phyloP scores from a whole-genome alignment of 495 filamentous ascomycete genomes.

The Penicillium manginii region DNA sequence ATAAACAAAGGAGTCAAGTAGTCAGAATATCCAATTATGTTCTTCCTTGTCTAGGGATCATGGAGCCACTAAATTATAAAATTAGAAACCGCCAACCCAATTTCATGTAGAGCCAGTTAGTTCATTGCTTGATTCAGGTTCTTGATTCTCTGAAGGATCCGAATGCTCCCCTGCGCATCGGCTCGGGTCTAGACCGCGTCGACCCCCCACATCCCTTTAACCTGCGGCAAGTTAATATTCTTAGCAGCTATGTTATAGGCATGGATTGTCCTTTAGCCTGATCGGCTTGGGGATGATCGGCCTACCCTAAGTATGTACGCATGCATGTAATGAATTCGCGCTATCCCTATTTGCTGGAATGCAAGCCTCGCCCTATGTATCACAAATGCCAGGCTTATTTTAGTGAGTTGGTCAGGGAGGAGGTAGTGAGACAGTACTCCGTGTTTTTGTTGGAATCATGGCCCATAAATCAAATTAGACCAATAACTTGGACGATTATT shows the following conservation, averaged over 20 bases:
- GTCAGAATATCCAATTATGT: not conserved
- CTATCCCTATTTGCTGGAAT: not conserved
- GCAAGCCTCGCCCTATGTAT: not conserved
- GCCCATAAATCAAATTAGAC: too few relatives aligned
- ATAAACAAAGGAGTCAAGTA: not conserved
- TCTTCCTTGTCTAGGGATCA: not conserved
- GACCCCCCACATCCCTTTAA: not conserved
- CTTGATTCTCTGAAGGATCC: not conserved
- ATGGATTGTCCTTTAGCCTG: conserved; percentile 1
- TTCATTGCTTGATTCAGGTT: too few relatives aligned
- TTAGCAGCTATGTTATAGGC: not conserved
- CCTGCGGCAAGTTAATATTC: not conserved
- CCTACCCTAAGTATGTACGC: not conserved
- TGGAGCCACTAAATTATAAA: not conserved
- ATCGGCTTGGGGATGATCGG: not conserved
- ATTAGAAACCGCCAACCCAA: too few relatives aligned
- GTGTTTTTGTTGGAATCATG: too few relatives aligned
- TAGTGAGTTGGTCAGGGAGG: too few relatives aligned
- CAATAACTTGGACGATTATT: too few relatives aligned
- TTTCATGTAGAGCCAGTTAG: not conserved
- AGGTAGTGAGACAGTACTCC: too few relatives aligned
- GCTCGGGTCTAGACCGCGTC: not conserved
- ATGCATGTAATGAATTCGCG: not conserved
- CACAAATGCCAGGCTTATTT: not conserved
- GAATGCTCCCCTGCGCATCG: not conserved